Evolutionary conservation across 345 rosid species (phyloP).

Genomic region (Excoecaria agallocha): DNA sequence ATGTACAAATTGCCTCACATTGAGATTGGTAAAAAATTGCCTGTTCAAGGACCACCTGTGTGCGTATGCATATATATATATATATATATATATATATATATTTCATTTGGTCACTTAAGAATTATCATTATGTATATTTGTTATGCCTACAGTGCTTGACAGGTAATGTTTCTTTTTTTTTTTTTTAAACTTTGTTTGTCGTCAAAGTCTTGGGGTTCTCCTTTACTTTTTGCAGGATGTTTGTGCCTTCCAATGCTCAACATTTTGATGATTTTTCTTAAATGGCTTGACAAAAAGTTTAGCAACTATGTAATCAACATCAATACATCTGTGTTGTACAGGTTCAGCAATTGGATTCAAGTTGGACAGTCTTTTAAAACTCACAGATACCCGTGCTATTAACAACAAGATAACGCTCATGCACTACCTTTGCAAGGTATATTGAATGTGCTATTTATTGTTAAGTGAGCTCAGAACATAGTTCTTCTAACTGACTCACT

Average conservation of each 20-base stretch:
- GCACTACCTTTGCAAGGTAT: constrained; percentile 98
- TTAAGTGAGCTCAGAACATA: background rate
- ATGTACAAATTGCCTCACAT: background rate
- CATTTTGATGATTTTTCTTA: constrained; percentile 2
- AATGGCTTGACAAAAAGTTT: background rate
- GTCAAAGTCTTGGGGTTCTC: background rate
- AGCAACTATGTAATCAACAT: constrained; percentile 11
- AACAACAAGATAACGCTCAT: constrained; percentile 95
- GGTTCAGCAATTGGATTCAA: constrained; percentile 99
- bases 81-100: too few species aligned
- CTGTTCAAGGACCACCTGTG: background rate
- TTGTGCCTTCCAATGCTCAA: background rate
- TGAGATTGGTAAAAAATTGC: background rate
- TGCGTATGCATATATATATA: too few species aligned
- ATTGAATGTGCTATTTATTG: background rate
- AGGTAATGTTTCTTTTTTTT: background rate
- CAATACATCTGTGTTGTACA: constrained; percentile 33
- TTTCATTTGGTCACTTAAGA: background rate
- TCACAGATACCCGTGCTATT: constrained; percentile 85
- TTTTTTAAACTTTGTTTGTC: background rate
- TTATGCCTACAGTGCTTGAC: background rate
- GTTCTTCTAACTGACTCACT: background rate
- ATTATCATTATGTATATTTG: background rate
- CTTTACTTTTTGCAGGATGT: background rate
- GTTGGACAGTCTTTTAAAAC: constrained; percentile 94